phyloP scores from a whole-genome alignment of 192 early-diverging fungal genomes.

The Backusella westeae region DNA sequence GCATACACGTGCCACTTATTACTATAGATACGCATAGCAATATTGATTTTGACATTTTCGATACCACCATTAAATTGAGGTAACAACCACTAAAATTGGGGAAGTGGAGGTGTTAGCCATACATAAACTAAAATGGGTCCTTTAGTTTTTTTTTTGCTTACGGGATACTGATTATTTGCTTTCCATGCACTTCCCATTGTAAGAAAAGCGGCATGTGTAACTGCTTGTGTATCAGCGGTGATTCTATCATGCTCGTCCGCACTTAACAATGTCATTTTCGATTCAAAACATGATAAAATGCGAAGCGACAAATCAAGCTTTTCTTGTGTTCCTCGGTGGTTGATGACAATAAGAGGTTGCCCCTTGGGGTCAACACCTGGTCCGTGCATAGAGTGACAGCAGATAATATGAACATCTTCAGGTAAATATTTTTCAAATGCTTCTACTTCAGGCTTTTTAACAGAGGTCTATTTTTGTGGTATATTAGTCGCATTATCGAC shows the following conservation, averaged over 20 bases:
- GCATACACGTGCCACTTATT: constrained; percentile 98
- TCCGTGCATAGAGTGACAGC: constrained; percentile 94
- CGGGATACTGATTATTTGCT: constrained; percentile 72
- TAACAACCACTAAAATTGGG: constrained; percentile 71
- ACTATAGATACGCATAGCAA: constrained; percentile 88
- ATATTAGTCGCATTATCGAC: not conserved
- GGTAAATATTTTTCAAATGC: constrained; percentile 90
- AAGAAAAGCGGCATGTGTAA: constrained; percentile 92
- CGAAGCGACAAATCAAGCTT: constrained; percentile 61
- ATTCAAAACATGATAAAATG: constrained; percentile 72
- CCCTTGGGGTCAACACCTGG: constrained; percentile 80
- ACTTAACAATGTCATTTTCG: constrained; percentile 74
- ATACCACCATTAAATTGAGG: constrained; percentile 88
- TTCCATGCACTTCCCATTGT: constrained; percentile 95
- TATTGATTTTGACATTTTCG: constrained; percentile 94
- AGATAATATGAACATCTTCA: constrained; percentile 86
- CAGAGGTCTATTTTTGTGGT: constrained; percentile 65
- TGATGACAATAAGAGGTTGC: constrained; percentile 83
- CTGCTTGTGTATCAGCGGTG: constrained; percentile 96
- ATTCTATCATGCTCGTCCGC: constrained; percentile 90
- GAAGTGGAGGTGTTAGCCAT: not conserved
- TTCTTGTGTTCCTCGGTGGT: constrained; percentile 65
- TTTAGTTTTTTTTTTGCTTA: constrained; percentile 29
- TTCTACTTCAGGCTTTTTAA: constrained; percentile 90
- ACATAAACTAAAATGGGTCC: not conserved